Percentiles rank a stretch among this genome's conserved stretches.
phyloP scores from a whole-genome alignment of 2,329 filamentous ascomycete genomes.

The Stenocarpella maydis region DNA sequence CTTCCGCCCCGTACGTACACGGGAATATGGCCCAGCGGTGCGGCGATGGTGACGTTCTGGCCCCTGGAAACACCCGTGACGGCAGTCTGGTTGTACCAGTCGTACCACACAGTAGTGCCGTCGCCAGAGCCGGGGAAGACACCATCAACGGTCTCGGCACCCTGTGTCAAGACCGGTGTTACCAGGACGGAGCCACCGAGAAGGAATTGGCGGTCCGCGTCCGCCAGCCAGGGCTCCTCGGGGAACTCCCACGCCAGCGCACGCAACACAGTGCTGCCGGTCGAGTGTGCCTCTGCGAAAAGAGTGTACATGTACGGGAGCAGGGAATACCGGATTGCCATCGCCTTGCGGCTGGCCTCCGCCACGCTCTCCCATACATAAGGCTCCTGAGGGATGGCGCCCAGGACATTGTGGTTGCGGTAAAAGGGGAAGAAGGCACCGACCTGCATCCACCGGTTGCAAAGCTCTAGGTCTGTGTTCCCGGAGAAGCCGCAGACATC shows the following conservation, averaged over 20 bases:
- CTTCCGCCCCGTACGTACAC: slow-evolving; percentile 74
- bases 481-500: slow-evolving; percentile 76
- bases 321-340: slow-evolving; percentile 74
- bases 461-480: slow-evolving; percentile 74
- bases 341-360: slow-evolving; percentile 70
- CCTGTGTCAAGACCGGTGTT: slow-evolving; percentile 71
- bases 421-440: slow-evolving; percentile 80
- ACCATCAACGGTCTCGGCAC: slow-evolving; percentile 67
- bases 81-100: slow-evolving; percentile 76
- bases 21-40: slow-evolving; percentile 72
- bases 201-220: slow-evolving; percentile 76
- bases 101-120: slow-evolving; percentile 72
- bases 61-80: slow-evolving; percentile 50
- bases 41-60: slow-evolving; percentile 51
- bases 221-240: slow-evolving; percentile 71
- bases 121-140: slow-evolving; percentile 73
- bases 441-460: slow-evolving; percentile 67
- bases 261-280: slow-evolving; percentile 75
- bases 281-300: slow-evolving; percentile 71
- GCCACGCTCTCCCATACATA: slow-evolving; percentile 74
- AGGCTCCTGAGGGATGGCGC: slow-evolving; percentile 71
- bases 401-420: slow-evolving; percentile 75
- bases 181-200: slow-evolving; percentile 73
- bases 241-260: slow-evolving; percentile 80
- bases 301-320: slow-evolving; percentile 81